Conservation (phyloP, 169 alveolate genomes). For the Eimeria tenella region DNA sequence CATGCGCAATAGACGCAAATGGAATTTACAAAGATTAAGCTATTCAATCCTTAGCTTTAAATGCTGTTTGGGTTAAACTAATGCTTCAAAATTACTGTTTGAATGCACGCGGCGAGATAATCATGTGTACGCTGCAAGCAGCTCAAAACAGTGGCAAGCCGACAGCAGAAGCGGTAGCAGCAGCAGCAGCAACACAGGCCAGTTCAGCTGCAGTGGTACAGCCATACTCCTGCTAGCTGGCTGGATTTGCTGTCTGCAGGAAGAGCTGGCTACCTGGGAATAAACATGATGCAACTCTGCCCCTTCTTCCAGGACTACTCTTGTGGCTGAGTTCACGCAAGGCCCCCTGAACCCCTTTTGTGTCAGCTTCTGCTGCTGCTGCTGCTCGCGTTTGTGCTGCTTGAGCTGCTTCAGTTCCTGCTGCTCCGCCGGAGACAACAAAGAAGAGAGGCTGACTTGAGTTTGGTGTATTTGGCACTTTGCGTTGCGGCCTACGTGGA, state of each 20-base stretch:
- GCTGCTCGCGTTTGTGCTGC: constrained; percentile 19
- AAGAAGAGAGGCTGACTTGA: constrained; percentile 66
- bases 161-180: background rate
- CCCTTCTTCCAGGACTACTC: constrained; percentile 80
- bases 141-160: too few species aligned
- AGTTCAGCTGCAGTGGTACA: background rate
- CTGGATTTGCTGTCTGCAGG: too few species aligned
- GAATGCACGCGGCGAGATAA: too few species aligned
- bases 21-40: too few species aligned
- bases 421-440: constrained; percentile 34
- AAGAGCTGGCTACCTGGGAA: constrained; percentile 72
- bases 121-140: too few species aligned
- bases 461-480: constrained; percentile 82
- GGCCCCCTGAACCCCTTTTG: constrained; percentile 76
- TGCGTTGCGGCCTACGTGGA: constrained; percentile 81
- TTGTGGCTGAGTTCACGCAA: constrained; percentile 83
- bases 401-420: constrained; percentile 18
- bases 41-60: too few species aligned
- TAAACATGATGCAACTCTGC: constrained; percentile 82
- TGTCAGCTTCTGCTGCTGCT: constrained; percentile 16
- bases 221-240: background rate
- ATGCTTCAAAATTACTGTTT: too few species aligned
- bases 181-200: constrained; percentile 15
- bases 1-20: background rate
- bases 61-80: too few species aligned